Conservation (phyloP, 208 protist species). For the Leishmania amazonensis region DNA sequence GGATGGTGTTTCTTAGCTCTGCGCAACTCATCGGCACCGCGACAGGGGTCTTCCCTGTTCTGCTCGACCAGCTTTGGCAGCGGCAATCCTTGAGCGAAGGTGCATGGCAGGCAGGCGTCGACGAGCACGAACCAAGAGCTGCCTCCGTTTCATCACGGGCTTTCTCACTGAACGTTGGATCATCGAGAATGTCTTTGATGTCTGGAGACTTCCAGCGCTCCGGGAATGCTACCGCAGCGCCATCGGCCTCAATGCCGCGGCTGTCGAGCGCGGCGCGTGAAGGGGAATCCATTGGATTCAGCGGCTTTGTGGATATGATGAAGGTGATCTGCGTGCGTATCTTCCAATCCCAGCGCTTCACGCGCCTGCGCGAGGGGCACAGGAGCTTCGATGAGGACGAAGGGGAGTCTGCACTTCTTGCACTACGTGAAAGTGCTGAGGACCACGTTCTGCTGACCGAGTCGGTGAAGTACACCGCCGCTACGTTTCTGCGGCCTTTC, state of each 20-base stretch:
- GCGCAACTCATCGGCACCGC: slow-evolving; percentile 58
- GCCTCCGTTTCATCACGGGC: background rate
- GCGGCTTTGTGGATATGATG: slow-evolving; percentile 86
- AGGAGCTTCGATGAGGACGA: slow-evolving; percentile 17
- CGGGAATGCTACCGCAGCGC: too few species aligned
- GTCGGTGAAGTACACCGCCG: slow-evolving; percentile 67
- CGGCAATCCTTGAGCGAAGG: slow-evolving; percentile 11
- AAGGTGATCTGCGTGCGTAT: slow-evolving; percentile 83
- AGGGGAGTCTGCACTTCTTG: slow-evolving; percentile 17
- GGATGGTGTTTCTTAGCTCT: slow-evolving; percentile 62
- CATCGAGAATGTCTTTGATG: background rate
- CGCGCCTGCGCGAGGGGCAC: slow-evolving; percentile 31
- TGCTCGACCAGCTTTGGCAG: slow-evolving; percentile 77
- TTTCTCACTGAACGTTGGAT: background rate
- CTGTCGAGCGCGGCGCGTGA: background rate
- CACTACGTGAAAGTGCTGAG: slow-evolving; percentile 74
- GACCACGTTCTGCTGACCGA: slow-evolving; percentile 60
- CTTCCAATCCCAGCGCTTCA: slow-evolving; percentile 63
- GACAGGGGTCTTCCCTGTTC: slow-evolving; percentile 70
- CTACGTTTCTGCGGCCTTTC: slow-evolving; percentile 61
- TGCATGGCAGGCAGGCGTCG: background rate
- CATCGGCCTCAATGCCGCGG: background rate
- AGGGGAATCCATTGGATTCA: slow-evolving; percentile 55
- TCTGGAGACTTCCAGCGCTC: background rate
- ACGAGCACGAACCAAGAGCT: background rate